Conservation (phyloP, 2,329 filamentous ascomycete species). For the Calonectria hawksworthii region DNA sequence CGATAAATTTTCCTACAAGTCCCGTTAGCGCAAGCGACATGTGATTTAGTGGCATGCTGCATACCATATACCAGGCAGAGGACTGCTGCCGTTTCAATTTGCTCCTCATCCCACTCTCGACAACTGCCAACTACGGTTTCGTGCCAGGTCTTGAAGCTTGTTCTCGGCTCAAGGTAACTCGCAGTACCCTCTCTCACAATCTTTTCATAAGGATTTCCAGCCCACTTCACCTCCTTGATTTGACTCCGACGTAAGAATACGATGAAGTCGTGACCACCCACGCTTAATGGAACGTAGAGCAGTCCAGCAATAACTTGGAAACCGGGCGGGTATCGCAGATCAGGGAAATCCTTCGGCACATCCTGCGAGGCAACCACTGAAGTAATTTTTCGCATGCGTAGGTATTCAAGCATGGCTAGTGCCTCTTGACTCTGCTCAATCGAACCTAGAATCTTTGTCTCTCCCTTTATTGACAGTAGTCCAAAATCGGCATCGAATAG, state of each 20-base stretch:
- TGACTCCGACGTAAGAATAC: slow-evolving; percentile 90
- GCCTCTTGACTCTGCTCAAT: slow-evolving; percentile 85
- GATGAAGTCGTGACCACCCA: slow-evolving; percentile 85
- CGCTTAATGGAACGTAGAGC: slow-evolving; percentile 84
- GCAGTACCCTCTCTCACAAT: slow-evolving; percentile 78
- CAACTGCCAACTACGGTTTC: slow-evolving; percentile 87
- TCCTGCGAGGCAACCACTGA: slow-evolving; percentile 86
- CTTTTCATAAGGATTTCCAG: slow-evolving; percentile 89
- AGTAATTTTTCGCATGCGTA: slow-evolving; percentile 80
- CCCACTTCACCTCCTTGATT: slow-evolving; percentile 84
- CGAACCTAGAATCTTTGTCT: slow-evolving; percentile 87
- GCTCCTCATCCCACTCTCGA: slow-evolving; percentile 89
- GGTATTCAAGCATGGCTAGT: slow-evolving; percentile 86
- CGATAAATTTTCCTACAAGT: slow-evolving; percentile 78
- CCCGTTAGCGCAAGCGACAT: not conserved
- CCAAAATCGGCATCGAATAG: slow-evolving; percentile 92
- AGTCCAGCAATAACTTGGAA: slow-evolving; percentile 84
- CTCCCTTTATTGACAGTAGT: slow-evolving; percentile 85
- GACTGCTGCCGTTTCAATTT: slow-evolving; percentile 90
- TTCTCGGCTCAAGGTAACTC: slow-evolving; percentile 82
- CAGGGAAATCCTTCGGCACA: slow-evolving; percentile 81
- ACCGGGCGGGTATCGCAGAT: slow-evolving; percentile 83
- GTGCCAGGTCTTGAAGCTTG: slow-evolving; percentile 84
- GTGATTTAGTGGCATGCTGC: slow-evolving; percentile 4
- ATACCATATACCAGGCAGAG: slow-evolving; percentile 89